phyloP scores from a whole-genome alignment of 2,329 filamentous ascomycete species.

The Pseudogymnoascus sp. region DNA sequence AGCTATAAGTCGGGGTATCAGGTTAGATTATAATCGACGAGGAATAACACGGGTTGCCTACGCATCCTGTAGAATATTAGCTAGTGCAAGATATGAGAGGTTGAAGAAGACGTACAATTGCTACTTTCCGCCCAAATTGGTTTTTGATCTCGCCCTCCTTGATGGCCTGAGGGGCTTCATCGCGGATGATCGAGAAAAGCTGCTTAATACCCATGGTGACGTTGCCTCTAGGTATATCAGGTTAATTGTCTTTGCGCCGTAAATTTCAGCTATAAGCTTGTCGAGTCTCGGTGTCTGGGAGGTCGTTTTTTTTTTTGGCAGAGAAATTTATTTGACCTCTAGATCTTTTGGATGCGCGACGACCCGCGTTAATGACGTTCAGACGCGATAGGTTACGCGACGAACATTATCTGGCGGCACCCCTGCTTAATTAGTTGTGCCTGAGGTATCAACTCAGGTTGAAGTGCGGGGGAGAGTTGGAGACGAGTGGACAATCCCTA shows the following conservation, averaged over 20 bases:
- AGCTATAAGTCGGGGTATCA: constrained; percentile 40
- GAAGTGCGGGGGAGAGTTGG: constrained; percentile 1
- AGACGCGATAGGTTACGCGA: neutral
- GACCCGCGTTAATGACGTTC: constrained; percentile 6
- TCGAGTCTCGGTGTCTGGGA: neutral
- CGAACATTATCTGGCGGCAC: neutral
- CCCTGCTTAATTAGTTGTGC: constrained; percentile 5
- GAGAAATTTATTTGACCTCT: neutral
- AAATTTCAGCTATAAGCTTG: neutral
- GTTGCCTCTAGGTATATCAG: neutral
- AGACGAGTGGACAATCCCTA: neutral
- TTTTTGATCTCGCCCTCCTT: constrained; percentile 98
- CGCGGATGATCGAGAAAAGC: constrained; percentile 73
- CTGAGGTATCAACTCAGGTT: neutral
- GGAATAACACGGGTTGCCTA: constrained; percentile 28
- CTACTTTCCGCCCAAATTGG: constrained; percentile 96
- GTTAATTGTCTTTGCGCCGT: neutral
- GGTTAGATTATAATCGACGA: constrained; percentile 13
- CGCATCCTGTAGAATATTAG: constrained; percentile 44
- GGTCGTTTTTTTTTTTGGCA: neutral
- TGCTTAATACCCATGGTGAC: constrained; percentile 58
- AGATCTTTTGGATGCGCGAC: neutral
- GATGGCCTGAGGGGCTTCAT: constrained; percentile 90
- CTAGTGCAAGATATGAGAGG: constrained; percentile 1
- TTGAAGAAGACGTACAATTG: constrained; percentile 60